Evolutionary conservation across 805 yeast genomes (phyloP), one percentile per base, ranked within the genome.

Genomic region (Kodamaea hsintzibuensis): DNA sequence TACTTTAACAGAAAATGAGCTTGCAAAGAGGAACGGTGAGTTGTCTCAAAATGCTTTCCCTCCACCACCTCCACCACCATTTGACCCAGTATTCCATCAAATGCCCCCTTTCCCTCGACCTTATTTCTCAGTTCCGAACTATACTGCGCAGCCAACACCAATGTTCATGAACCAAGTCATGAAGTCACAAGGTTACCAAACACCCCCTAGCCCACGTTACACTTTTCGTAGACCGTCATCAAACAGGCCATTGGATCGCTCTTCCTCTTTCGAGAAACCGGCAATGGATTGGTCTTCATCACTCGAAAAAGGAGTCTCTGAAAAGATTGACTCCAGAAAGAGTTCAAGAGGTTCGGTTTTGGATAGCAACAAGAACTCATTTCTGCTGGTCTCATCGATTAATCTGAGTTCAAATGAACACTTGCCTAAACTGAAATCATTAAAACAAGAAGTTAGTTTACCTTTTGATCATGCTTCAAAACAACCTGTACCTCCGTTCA

Each of bases 401-500:
- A 35, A 52, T 13, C 54, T 18, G 52, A 37, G 18, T n/a, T 47
- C n/a, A 38, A 40, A 19, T 17, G 19, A 40, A 16, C 42, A 47
- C 16, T 17, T 10, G 6, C 25, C 38, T 2, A 33, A 45, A 37
- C 35, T 25, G 22, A 45, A 45, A 37, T 37, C 30, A 10, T 19
- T 17, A 14, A 35, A 18, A 13, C 27, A 27, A 30, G 39, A 18
- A n/a, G 19, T 38, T 6, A 30, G 35, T 12, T 30, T 30, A 12
- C 39, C 49, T 6, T 30, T 18, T 12, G 39, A 27, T n/a, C 35
- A 25, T 40, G 44, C 19, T 9, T 42, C 49, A 22, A 54, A 54
- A 22, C 56, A 59, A 35, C 62, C 62, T 7, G 54, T 64, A 1
- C 71, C 73, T 4, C 69, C 63, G 10, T 69, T 69, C 45, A 57